A percentile compares a stretch with the other conserved stretches of the same genome.
Evolutionary conservation across 2,329 filamentous ascomycete genomes (phyloP).

Genomic region (Epichloe scottii): DNA sequence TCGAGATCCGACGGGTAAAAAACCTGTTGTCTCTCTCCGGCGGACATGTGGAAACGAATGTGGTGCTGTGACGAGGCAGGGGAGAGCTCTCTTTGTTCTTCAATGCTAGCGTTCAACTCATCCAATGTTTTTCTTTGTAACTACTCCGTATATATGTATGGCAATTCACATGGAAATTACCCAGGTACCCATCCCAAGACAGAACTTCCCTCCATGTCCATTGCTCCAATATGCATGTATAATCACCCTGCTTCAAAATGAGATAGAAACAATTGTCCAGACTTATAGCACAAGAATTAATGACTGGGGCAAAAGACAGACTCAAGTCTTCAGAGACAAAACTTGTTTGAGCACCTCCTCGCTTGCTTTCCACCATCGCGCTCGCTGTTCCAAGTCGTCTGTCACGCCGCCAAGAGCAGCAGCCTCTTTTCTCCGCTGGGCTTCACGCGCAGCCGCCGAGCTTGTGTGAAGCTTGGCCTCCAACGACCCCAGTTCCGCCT

Average conservation of each 20-base stretch:
- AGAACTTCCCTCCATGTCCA: too few species aligned
- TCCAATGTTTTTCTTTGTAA: too few species aligned
- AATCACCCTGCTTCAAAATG: background rate
- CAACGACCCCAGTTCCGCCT: slow-evolving; percentile 54
- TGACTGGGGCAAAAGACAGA: background rate
- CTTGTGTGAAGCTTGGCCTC: slow-evolving; percentile 55
- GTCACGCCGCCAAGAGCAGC: slow-evolving; percentile 50
- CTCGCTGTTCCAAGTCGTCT: slow-evolving; percentile 64
- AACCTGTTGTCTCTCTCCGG: too few species aligned
- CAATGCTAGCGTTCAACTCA: too few species aligned
- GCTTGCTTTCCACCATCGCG: slow-evolving; percentile 62
- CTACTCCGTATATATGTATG: too few species aligned
- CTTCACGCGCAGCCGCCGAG: slow-evolving; percentile 57
- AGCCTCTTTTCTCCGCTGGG: slow-evolving; percentile 57
- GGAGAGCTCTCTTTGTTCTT: background rate
- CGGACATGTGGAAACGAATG: too few species aligned
- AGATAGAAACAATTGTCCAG: background rate
- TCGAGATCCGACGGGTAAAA: background rate
- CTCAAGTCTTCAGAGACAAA: slow-evolving; percentile 38
- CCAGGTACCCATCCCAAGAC: too few species aligned
- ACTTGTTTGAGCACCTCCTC: slow-evolving; percentile 51
- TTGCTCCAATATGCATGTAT: background rate
- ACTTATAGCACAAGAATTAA: background rate
- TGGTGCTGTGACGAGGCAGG: too few species aligned
- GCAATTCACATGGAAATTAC: too few species aligned